Evolutionary conservation across 2,329 filamentous ascomycete species (phyloP).

Genomic region (Tolypocladium guangdongense): DNA sequence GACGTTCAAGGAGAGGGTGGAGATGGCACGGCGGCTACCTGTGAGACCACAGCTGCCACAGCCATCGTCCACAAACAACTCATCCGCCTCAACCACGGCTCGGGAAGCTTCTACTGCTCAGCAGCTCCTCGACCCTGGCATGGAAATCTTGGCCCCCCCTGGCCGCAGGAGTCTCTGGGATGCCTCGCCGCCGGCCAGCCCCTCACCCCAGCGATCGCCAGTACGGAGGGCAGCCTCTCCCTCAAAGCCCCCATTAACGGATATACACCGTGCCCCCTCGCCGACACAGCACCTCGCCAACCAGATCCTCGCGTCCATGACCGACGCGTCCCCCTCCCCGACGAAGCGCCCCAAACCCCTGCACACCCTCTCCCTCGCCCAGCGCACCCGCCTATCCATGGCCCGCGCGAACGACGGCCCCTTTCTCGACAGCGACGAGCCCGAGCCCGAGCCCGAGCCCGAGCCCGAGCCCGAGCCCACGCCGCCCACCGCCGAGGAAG

Average conservation of each 20-base stretch:
- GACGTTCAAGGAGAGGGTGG: slow-evolving; percentile 5
- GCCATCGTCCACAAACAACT: neutral
- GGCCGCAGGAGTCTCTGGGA: neutral
- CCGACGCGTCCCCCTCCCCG: slow-evolving; percentile 46
- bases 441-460: slow-evolving; percentile 11
- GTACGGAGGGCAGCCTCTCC: neutral
- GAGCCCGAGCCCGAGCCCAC: neutral
- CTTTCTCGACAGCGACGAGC: slow-evolving; percentile 19
- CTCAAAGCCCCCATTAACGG: neutral
- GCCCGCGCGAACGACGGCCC: slow-evolving; percentile 43
- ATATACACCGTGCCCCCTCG: slow-evolving; percentile 11
- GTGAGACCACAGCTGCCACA: slow-evolving; percentile 16
- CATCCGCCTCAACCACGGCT: neutral
- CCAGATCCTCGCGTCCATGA: slow-evolving; percentile 44
- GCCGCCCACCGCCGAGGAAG: neutral
- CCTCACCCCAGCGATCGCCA: neutral
- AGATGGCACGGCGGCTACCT: slow-evolving; percentile 10
- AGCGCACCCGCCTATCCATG: slow-evolving; percentile 77
- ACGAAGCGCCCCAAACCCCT: slow-evolving; percentile 35
- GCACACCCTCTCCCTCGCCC: slow-evolving; percentile 54
- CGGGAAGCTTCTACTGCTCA: too few relatives aligned
- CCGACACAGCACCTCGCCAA: slow-evolving; percentile 43
- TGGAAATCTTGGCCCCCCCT: neutral
- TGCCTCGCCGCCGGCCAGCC: neutral
- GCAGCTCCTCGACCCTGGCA: neutral